Percentiles rank a stretch among this genome's conserved stretches.
phyloP scores from a whole-genome alignment of 2,329 filamentous ascomycete genomes.

The Beauveria brongniartii region DNA sequence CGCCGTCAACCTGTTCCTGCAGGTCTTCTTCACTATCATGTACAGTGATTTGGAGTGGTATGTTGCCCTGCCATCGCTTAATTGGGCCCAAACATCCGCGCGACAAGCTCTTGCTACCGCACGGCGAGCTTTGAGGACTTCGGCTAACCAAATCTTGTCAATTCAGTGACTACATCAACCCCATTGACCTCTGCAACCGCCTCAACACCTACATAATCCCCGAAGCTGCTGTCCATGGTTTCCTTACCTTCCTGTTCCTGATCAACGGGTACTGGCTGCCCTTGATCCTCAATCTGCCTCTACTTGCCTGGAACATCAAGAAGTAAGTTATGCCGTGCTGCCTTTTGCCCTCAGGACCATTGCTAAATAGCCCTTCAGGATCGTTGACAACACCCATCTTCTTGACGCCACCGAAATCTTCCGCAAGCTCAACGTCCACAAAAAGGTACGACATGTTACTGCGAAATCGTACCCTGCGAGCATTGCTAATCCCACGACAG shows the following conservation, averaged over 20 bases:
- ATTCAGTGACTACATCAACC: constrained; percentile 95
- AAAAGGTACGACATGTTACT: constrained; percentile 60
- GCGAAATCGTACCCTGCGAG: neutral
- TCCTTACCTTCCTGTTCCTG: constrained; percentile 90
- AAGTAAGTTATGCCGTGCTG: constrained; percentile 61
- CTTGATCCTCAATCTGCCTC: constrained; percentile 81
- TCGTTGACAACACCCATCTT: constrained; percentile 93
- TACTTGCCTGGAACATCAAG: constrained; percentile 91
- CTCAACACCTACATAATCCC: constrained; percentile 99
- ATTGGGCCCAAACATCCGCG: neutral
- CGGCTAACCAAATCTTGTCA: constrained; percentile 5
- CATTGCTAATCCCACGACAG: constrained; percentile 37
- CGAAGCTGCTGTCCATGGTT: constrained; percentile 93
- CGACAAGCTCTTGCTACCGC: neutral
- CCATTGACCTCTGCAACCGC: constrained; percentile 99
- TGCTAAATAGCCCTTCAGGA: constrained; percentile 46
- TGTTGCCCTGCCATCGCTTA: constrained; percentile 28
- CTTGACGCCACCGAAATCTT: constrained; percentile 98
- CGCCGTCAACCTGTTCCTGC: constrained; percentile 98
- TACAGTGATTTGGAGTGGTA: constrained; percentile 99
- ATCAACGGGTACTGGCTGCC: constrained; percentile 99
- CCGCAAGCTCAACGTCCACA: constrained; percentile 96
- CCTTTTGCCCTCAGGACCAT: neutral
- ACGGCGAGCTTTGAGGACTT: neutral
- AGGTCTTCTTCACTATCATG: constrained; percentile 99